Percentiles rank a stretch among this genome's conserved stretches.
phyloP scores from a whole-genome alignment of 768 basidiomycete genomes.

The Thelephora ganbajun region DNA sequence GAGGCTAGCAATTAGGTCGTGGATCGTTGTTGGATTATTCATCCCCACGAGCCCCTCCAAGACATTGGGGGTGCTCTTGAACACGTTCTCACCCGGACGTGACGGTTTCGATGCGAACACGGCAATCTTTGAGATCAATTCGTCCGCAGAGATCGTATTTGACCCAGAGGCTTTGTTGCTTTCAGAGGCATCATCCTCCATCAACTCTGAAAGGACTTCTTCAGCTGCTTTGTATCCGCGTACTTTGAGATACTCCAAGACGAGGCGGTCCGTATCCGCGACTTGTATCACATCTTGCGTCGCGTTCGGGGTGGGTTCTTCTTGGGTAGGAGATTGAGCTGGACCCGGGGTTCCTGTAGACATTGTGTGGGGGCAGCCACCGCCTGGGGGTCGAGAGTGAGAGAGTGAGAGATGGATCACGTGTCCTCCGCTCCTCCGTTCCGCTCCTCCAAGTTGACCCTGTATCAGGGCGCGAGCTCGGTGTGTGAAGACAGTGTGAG shows the following conservation, averaged over 20 bases:
- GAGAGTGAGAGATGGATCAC: too few species aligned
- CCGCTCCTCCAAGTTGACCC: too few species aligned
- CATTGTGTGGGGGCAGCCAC: not conserved
- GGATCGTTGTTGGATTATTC: conserved; percentile 60
- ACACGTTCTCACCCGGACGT: conserved; percentile 51
- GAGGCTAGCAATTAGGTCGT: conserved; percentile 63
- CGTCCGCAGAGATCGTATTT: conserved; percentile 29
- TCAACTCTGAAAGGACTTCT: conserved; percentile 24
- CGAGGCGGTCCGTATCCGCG: conserved; percentile 20
- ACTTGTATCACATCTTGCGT: not conserved
- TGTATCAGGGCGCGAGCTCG: too few species aligned
- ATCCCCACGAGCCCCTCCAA: conserved; percentile 54
- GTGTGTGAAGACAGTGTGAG: too few species aligned
- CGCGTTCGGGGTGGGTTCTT: not conserved
- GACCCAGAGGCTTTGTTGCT: conserved; percentile 10
- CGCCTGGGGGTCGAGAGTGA: too few species aligned
- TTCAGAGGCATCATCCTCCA: conserved; percentile 18
- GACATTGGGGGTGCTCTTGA: conserved; percentile 53
- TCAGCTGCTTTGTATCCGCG: conserved; percentile 33
- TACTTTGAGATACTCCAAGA: conserved; percentile 34
- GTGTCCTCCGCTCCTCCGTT: too few species aligned
- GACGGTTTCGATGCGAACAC: conserved; percentile 59
- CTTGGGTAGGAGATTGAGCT: not conserved
- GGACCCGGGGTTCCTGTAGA: not conserved
- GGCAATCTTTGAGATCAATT: conserved; percentile 40